Base-by-base conservation (phyloP, 1,284 basidiomycete species). In the Malassezia vespertilionis region DNA sequence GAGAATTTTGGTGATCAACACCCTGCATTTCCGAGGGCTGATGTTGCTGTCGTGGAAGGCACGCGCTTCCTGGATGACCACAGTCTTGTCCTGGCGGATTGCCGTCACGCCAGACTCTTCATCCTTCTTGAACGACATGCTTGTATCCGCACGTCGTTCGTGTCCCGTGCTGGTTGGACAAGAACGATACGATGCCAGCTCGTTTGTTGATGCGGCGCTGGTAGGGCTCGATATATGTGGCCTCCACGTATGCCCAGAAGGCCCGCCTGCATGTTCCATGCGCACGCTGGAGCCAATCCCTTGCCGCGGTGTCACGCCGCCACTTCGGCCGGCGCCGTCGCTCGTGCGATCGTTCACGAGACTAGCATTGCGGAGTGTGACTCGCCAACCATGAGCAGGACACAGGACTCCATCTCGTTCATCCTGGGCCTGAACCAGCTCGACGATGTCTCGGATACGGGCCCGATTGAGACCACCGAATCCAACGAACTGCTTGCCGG, bases 31-130 rank as follows among this genome's bases (percentile, higher is more conserved):
- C 65, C 91, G 80, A 11, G 73, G 72, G 30, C 64, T 71, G 74
- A 99, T 90, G 58, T 91, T 91, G 14, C 89, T 90, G 73, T 97
- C 91, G 76, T 99, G 97, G 81, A 99, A 99, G 55, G 91, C 86
- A 58, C 93, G 82, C 52, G 93, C 91, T 74, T 99, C 93, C 72
- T 97, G 93, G 40, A 70, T 63, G 40, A 70, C 65, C 9, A 62
- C 62, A 9, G 61, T 63, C 62, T 70, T 70, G 56, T 70, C 67
- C 57, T 70, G 67, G 44, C 63, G 67, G 54, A 65, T 68, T 44
- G 63, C 53, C 33, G 54, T 55, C 28, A 52, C 48, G 11, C 62
- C 65, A 38, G 47, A 60, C 39, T 40, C 49, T 54, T 70, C 67
- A 42, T 70, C 66, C 58, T 70, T 70, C 45, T 70, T 70, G 55